These are phyloP conservation scores for Rhodotorula sp. DNA, from an alignment of 1,284 basidiomycete species.

Conservation along the genomic window DNA sequence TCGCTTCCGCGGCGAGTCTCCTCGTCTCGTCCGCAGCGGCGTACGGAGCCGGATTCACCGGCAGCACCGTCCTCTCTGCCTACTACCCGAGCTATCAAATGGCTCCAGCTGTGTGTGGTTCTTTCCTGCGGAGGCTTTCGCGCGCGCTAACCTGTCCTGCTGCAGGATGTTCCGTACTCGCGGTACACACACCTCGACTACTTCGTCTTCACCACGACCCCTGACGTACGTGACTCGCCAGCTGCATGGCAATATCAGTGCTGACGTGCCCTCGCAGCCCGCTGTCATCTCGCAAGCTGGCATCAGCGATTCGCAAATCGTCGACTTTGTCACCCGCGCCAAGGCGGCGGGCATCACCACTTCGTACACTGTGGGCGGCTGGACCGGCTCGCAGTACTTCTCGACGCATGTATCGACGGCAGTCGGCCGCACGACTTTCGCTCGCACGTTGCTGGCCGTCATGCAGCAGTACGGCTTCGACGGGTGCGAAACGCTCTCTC, in stretches of 20 bases:
- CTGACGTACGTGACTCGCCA: constrained; percentile 2
- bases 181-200: constrained; percentile 35
- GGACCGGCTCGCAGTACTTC: constrained; percentile 34
- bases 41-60: constrained; percentile 23
- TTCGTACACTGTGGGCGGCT: constrained; percentile 25
- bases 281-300: constrained; percentile 28
- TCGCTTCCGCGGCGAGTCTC: neutral
- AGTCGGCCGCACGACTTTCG: constrained; percentile 18
- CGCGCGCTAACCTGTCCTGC: neutral
- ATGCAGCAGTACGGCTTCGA: constrained; percentile 30
- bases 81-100: constrained; percentile 19
- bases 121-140: neutral
- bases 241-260: too few relatives aligned
- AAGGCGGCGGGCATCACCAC: constrained; percentile 16
- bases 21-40: neutral
- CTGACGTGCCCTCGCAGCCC: neutral
- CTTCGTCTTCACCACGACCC: constrained; percentile 37
- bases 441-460: constrained; percentile 17
- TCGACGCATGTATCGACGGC: constrained; percentile 26
- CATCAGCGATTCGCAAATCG: constrained; percentile 20
- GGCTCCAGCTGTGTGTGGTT: neutral
- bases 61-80: constrained; percentile 14
- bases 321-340: constrained; percentile 26
- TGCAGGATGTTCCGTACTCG: constrained; percentile 21
- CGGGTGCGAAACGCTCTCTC: constrained; percentile 13